phyloP scores from a whole-genome alignment of 768 basidiomycete species.

The Boletellus sp. region DNA sequence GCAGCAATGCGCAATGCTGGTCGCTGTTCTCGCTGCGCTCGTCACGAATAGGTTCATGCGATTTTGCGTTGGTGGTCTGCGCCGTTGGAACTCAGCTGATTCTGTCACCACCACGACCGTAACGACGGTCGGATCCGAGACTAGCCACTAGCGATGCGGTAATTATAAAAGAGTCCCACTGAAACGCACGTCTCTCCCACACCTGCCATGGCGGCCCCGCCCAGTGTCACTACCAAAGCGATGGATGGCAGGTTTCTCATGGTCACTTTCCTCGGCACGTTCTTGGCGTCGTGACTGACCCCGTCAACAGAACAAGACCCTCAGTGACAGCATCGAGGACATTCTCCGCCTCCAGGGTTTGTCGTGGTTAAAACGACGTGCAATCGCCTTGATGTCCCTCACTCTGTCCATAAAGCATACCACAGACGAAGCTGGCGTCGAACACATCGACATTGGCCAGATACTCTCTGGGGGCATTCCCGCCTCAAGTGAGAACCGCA shows the following conservation, averaged over 20 bases:
- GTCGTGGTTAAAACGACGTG: conserved; percentile 64
- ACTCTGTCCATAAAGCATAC: conserved; percentile 63
- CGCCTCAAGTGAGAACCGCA: conserved; percentile 53
- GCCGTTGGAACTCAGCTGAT: no score
- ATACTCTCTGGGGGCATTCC: conserved; percentile 59
- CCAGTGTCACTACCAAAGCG: conserved; percentile 54
- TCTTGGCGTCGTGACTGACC: neutral
- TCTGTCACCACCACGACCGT: no score
- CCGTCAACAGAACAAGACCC: conserved; percentile 55
- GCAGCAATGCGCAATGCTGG: no score
- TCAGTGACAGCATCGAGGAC: conserved; percentile 58
- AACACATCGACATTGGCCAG: conserved; percentile 67
- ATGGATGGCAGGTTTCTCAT: conserved; percentile 60
- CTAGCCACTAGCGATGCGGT: no score
- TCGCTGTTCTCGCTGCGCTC: no score
- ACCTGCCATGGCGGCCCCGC: conserved; percentile 60
- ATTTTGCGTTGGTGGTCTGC: no score
- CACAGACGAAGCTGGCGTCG: conserved; percentile 54
- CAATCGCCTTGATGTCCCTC: conserved; percentile 53
- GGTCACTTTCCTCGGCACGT: conserved; percentile 36
- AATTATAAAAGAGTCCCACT: no score
- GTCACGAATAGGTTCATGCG: no score
- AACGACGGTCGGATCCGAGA: no score
- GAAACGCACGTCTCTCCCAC: neutral
- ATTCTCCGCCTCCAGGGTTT: conserved; percentile 72